Percentiles rank a stretch among this genome's conserved stretches.
These are phyloP conservation scores for Xylaria castorea DNA, from an alignment of 495 filamentous ascomycete genomes.

Conservation along the genomic window DNA sequence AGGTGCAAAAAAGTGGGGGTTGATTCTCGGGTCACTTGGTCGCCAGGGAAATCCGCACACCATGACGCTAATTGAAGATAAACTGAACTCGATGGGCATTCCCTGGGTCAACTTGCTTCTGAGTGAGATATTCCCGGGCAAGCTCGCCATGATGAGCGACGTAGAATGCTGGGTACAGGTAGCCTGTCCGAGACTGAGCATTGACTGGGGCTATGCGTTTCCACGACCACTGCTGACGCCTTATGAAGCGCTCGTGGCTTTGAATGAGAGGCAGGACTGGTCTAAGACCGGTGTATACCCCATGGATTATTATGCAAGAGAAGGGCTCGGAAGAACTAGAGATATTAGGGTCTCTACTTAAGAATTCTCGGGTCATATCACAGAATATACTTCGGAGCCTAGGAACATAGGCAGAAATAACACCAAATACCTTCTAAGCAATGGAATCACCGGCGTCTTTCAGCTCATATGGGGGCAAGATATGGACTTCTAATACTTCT, in stretches of 20 bases:
- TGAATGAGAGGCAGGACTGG: slow-evolving; percentile 82
- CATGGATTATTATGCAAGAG: slow-evolving; percentile 97
- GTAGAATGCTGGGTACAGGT: slow-evolving; percentile 98
- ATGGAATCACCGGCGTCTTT: not conserved
- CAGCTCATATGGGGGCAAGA: too few species aligned
- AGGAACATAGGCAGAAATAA: not conserved
- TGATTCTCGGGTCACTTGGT: slow-evolving; percentile 91
- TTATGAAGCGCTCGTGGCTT: slow-evolving; percentile 90
- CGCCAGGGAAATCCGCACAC: slow-evolving; percentile 96
- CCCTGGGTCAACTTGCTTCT: slow-evolving; percentile 83
- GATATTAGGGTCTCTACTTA: slow-evolving; percentile 32
- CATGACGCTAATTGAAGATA: slow-evolving; percentile 80
- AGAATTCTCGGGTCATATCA: not conserved
- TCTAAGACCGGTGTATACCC: slow-evolving; percentile 76
- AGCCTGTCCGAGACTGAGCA: slow-evolving; percentile 91
- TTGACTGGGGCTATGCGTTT: slow-evolving; percentile 99
- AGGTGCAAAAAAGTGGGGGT: slow-evolving; percentile 83
- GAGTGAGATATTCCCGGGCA: slow-evolving; percentile 94
- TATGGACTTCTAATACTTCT: not conserved
- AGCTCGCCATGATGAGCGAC: slow-evolving; percentile 88
- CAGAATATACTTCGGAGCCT: not conserved
- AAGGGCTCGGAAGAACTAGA: slow-evolving; percentile 84
- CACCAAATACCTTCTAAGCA: not conserved
- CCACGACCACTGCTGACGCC: slow-evolving; percentile 85
- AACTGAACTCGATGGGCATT: slow-evolving; percentile 69